Conservation (phyloP, 805 yeast species). For the Wickerhamiella occidentalis region DNA sequence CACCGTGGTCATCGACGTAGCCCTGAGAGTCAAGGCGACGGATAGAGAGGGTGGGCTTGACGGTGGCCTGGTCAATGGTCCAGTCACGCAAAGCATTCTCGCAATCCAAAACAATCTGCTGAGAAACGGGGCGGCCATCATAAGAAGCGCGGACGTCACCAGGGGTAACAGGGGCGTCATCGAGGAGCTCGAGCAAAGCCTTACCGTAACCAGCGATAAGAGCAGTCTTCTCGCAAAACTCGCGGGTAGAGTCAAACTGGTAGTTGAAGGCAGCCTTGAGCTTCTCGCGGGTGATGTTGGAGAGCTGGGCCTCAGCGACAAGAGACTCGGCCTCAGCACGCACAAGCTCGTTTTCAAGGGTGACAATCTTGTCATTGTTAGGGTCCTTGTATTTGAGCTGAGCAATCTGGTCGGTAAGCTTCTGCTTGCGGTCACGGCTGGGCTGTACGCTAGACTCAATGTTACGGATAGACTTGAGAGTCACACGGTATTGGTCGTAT, state of each 20-base stretch:
- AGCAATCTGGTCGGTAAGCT: slow-evolving; percentile 95
- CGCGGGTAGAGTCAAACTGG: slow-evolving; percentile 92
- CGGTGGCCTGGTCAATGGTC: slow-evolving; percentile 93
- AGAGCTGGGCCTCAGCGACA: slow-evolving; percentile 97
- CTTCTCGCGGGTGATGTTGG: slow-evolving; percentile 96
- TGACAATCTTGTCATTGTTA: slow-evolving; percentile 87
- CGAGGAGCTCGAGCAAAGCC: slow-evolving; percentile 88
- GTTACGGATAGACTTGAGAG: slow-evolving; percentile 87
- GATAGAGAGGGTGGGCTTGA: slow-evolving; percentile 83
- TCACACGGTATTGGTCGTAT: slow-evolving; percentile 95
- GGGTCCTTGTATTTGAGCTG: slow-evolving; percentile 97
- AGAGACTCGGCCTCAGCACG: slow-evolving; percentile 98
- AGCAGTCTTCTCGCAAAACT: slow-evolving; percentile 90
- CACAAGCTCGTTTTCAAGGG: slow-evolving; percentile 94
- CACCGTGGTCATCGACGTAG: slow-evolving; percentile 29
- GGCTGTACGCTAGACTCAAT: slow-evolving; percentile 98
- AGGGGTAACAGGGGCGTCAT: slow-evolving; percentile 95
- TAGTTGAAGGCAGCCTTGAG: slow-evolving; percentile 94
- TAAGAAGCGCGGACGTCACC: slow-evolving; percentile 98
- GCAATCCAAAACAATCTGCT: slow-evolving; percentile 94
- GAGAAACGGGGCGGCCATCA: slow-evolving; percentile 96
- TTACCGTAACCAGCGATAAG: slow-evolving; percentile 98
- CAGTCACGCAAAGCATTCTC: slow-evolving; percentile 91
- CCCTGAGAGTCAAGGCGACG: slow-evolving; percentile 45
- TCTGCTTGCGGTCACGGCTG: slow-evolving; percentile 93